Percentiles rank a stretch among this genome's conserved stretches.
phyloP scores from a whole-genome alignment of 331 rosid species.

The Rosa hybrid region DNA sequence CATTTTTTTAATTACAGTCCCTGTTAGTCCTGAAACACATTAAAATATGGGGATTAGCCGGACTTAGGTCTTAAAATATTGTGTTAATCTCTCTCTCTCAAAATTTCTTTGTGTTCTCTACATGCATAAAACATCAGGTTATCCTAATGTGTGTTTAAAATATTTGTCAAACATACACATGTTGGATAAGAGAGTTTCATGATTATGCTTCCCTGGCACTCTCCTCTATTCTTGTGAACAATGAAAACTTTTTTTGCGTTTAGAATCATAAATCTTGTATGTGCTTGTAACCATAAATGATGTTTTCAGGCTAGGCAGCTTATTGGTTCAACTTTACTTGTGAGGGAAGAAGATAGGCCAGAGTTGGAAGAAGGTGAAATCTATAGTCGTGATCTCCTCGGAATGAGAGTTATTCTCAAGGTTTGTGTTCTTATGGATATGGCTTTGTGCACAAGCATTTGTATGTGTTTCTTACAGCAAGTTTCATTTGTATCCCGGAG shows the following conservation, averaged over 20 bases:
- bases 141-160: not conserved
- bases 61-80: not conserved
- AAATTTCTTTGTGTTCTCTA: not conserved
- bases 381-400: slow-evolving; percentile 83
- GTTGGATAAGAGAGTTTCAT: not conserved
- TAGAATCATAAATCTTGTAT: not conserved
- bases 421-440: slow-evolving; percentile 35
- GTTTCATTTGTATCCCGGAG: not conserved
- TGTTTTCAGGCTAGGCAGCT: slow-evolving; percentile 77
- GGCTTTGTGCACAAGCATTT: not conserved
- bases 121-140: not conserved
- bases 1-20: too few species aligned
- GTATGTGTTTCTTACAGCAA: not conserved
- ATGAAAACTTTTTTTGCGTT: not conserved
- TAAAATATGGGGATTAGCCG: not conserved
- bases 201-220: not conserved
- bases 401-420: slow-evolving; percentile 86
- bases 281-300: not conserved
- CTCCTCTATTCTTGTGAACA: not conserved
- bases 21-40: not conserved
- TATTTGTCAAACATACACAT: not conserved
- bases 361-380: slow-evolving; percentile 82
- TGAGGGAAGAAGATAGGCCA: slow-evolving; percentile 82
- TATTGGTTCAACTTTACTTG: slow-evolving; percentile 80
- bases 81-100: not conserved